A percentile compares a stretch with the other conserved stretches of the same genome.
Conservation (phyloP, 192 early-diverging fungal genomes). For the Coemansia sp. region DNA sequence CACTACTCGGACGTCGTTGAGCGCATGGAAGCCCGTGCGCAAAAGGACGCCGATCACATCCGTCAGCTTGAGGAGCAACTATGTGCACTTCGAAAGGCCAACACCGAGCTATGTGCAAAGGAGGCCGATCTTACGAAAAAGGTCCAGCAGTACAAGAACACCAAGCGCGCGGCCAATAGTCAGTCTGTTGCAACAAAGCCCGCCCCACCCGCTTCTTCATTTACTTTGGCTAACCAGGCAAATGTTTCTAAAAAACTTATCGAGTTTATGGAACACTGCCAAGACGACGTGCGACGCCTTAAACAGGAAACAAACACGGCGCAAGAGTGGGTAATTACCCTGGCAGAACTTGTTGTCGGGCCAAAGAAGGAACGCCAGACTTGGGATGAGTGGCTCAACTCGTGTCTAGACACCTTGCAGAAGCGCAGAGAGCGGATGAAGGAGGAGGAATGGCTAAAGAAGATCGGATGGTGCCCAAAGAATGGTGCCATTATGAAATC, state of each 20-base stretch:
- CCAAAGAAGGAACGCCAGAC: constrained; percentile 46
- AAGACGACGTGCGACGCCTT: constrained; percentile 30
- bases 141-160: constrained; percentile 4
- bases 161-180: background rate
- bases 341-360: constrained; percentile 44
- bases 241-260: constrained; percentile 26
- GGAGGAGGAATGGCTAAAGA: constrained; percentile 34
- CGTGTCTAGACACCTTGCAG: constrained; percentile 32
- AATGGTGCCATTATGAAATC: background rate
- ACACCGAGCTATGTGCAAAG: constrained; percentile 12
- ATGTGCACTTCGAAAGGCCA: constrained; percentile 25
- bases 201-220: background rate
- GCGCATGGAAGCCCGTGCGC: constrained; percentile 35
- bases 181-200: background rate
- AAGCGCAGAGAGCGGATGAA: constrained; percentile 28
- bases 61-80: constrained; percentile 26
- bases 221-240: background rate
- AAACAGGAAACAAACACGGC: constrained; percentile 36
- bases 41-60: constrained; percentile 22
- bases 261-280: constrained; percentile 44
- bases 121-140: constrained; percentile 30
- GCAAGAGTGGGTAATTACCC: constrained; percentile 48
- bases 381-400: constrained; percentile 51
- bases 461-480: constrained; percentile 8
- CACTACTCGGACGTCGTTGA: constrained; percentile 48